These are phyloP conservation scores for Phytophthora hibernalis DNA, from an alignment of 352 stramenopile species.

Conservation along the genomic window DNA sequence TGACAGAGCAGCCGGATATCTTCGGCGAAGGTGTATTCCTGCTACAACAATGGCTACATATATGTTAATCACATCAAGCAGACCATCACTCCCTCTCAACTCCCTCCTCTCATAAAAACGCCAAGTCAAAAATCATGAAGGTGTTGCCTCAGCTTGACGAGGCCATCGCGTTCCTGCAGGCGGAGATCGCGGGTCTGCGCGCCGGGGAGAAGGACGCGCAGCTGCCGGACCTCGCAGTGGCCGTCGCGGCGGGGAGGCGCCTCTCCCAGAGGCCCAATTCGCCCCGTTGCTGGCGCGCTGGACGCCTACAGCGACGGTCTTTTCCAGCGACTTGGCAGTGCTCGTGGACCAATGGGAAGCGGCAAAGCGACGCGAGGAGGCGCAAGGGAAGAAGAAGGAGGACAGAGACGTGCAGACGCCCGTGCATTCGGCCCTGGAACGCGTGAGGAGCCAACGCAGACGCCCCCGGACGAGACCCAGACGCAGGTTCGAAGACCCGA, in stretches of 20 bases:
- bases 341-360: conserved; percentile 55
- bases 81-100: neutral
- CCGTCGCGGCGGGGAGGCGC: conserved; percentile 34
- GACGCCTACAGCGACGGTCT: conserved; percentile 33
- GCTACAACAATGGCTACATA: neutral
- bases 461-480: conserved; percentile 36
- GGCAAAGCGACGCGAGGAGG: conserved; percentile 32
- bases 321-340: conserved; percentile 47
- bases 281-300: conserved; percentile 55
- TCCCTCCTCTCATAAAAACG: conserved; percentile 1
- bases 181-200: conserved; percentile 56
- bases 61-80: neutral
- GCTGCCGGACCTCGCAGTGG: conserved; percentile 45
- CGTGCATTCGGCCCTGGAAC: conserved; percentile 31
- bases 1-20: no score
- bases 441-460: conserved; percentile 25
- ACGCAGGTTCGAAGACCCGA: conserved; percentile 43
- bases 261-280: conserved; percentile 57
- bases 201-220: conserved; percentile 44
- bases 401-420: conserved; percentile 16
- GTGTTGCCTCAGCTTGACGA: conserved; percentile 59
- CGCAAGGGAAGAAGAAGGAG: conserved; percentile 16
- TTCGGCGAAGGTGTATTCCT: no score
- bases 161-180: conserved; percentile 61
- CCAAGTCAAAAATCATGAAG: conserved; percentile 14